Percentiles rank a stretch among this genome's conserved stretches.
Evolutionary conservation across 148 eudicot genomes (phyloP).

Genomic region (Rhododendron mucronatum): DNA sequence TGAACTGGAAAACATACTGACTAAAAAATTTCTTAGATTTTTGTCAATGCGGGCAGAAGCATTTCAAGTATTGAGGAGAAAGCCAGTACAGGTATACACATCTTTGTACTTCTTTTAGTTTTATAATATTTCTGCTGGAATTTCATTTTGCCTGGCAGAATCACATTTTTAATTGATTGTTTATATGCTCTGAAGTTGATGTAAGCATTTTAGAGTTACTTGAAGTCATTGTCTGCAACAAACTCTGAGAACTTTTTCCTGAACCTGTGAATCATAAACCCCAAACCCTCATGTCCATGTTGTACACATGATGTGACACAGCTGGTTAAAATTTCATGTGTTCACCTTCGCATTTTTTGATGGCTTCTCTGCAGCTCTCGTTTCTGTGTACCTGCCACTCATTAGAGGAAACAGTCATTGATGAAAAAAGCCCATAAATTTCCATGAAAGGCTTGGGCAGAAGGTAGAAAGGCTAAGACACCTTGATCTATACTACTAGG

Average conservation of each 20-base stretch:
- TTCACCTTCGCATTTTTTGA: neutral
- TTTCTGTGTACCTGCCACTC: neutral
- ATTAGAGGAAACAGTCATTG: neutral
- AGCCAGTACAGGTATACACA: slow-evolving; percentile 79
- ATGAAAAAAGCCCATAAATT: no score
- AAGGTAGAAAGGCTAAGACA: no score
- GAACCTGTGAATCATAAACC: neutral
- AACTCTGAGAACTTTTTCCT: neutral
- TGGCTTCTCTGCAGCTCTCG: neutral
- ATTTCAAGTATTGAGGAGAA: slow-evolving; percentile 91
- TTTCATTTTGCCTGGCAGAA: neutral
- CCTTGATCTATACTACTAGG: no score
- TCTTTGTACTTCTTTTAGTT: neutral
- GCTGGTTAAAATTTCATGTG: neutral
- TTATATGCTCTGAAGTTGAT: neutral
- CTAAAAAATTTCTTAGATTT: slow-evolving; percentile 94
- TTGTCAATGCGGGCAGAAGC: slow-evolving; percentile 99
- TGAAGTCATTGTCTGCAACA: neutral
- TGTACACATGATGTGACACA: neutral
- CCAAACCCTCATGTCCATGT: neutral
- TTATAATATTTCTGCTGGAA: neutral
- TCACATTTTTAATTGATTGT: neutral
- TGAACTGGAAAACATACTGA: slow-evolving; percentile 90
- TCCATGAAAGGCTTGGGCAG: no score
- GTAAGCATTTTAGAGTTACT: neutral